Evolutionary conservation across 2,329 filamentous ascomycete genomes (phyloP), one percentile per base, ranked within the genome.

Genomic region (Graphiopsis chlorocephala): DNA sequence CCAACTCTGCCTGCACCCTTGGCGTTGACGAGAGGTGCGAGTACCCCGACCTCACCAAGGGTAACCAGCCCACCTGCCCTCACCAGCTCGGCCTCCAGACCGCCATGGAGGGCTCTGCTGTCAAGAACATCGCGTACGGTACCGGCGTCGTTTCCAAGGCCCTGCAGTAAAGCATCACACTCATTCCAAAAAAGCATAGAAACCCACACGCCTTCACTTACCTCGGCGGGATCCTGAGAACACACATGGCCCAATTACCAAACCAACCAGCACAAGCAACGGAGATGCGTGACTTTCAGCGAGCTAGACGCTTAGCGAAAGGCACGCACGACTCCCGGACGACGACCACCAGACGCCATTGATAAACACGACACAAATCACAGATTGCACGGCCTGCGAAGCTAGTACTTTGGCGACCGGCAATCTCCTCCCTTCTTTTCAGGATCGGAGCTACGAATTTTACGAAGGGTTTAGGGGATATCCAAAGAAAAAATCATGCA

Each of bases 1-100:
- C 78, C 63, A 84, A 86, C 72, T 70, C 81, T 42, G 68, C 66
- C 53, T 75, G 73, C 68, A 73, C 70, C n/a, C 59, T 69, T 17
- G 73, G 73, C 7, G 69, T 69, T 61, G 70, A 74, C 53, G 72
- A 73, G 65, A 65, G 65, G n/a, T 75, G 73, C 70, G 65, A 59
- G 12, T 64, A 73, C 20, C 60, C 55, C 47, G 68, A 73, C 58
- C 65, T 72, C n/a, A 61, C 63, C 56, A 67, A 70, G 35, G 71
- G 70, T 71, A 74, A 73, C 68, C 70, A 72, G 63, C 70, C 71
- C 52, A 61, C 64, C 20, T 74, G 72, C 67, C 65, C 71, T 4
- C 69, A 70, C 65, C 64, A 67, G 52, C 67, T 72, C 17, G 72
- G 72, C 47, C 61, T 68, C 28, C 68, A 71, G 65, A 71, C 68